Evolutionary conservation across 306 rosid genomes (phyloP), one percentile per base, ranked within the genome.

Genomic region (Cyamopsis tetragonoloba): DNA sequence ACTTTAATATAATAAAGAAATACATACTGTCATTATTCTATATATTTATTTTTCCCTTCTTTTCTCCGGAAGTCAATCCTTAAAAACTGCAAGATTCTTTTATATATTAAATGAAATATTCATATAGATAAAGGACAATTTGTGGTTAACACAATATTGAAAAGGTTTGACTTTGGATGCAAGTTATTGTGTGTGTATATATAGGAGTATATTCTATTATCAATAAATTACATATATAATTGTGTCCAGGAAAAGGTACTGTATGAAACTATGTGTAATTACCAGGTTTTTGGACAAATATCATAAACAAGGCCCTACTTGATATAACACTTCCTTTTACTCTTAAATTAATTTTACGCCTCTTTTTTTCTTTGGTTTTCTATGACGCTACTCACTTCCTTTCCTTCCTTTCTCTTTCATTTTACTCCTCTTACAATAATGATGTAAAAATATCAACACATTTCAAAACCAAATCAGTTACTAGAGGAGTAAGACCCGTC

Each of bases 121-220:
- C 39, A 47, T 23, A 34, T 18, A 43, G 46, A 42, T 32, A 53
- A 44, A 63, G 24, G 23, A 15, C 42, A 47, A 46, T 14, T 22
- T 66, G 60, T 64, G 74, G 70, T 42, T 71, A n/a, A n/a, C 70
- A 39, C 37, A 72, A 38, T 28, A 47, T 18, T 18, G 11, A 41
- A 2, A 62, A 58, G 47, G 18, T 19, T 70, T 70, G 77, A 74
- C 74, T 75, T 74, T 32, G 42, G 12, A 28, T 62, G 43, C 51
- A 15, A 24, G 46, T 46, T 38, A 17, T n/a, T n/a, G n/a, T n/a
- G n/a, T n/a, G n/a, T n/a, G n/a, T n/a, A n/a, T n/a, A n/a, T n/a
- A n/a, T n/a, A n/a, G n/a, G n/a, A n/a, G n/a, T n/a, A n/a, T n/a
- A n/a, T n/a, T n/a, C n/a, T n/a, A n/a, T 19, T 20, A 37, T 54